Conservation (phyloP, 2,329 filamentous ascomycete genomes). For the Colletotrichum sp. region DNA sequence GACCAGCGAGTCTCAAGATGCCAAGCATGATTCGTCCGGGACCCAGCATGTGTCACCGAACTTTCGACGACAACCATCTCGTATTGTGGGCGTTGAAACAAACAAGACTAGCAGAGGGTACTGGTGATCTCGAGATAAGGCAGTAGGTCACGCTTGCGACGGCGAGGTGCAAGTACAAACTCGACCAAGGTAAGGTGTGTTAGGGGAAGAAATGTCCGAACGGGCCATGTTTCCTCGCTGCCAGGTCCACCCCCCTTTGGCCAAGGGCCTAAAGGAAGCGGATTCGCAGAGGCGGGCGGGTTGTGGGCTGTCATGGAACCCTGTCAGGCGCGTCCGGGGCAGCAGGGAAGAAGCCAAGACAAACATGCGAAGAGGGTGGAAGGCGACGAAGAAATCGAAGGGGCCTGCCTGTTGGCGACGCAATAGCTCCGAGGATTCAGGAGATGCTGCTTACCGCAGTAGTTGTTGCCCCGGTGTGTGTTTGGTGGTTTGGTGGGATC, state of each 20-base stretch:
- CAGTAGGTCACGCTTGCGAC: not conserved
- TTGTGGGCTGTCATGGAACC: not conserved
- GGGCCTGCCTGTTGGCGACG: not conserved
- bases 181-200: not conserved
- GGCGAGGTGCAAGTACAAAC: not conserved
- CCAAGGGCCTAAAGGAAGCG: not conserved
- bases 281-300: not conserved
- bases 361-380: not conserved
- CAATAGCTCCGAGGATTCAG: not conserved
- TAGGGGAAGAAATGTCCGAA: slow-evolving; percentile 15
- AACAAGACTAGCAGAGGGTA: not conserved
- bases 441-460: not conserved
- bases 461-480: not conserved
- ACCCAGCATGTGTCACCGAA: slow-evolving; percentile 11
- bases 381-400: not conserved
- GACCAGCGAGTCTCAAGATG: slow-evolving; percentile 17
- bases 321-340: not conserved
- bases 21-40: slow-evolving; percentile 10
- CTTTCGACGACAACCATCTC: slow-evolving; percentile 5
- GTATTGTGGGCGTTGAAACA: slow-evolving; percentile 18
- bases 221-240: slow-evolving; percentile 14
- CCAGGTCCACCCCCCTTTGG: not conserved
- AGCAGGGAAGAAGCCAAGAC: not conserved
- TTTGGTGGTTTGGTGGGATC: not conserved
- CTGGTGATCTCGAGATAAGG: not conserved